These are phyloP conservation scores for Apiotrichum laibachii DNA, from an alignment of 1,284 basidiomycete genomes.

Conservation along the genomic window DNA sequence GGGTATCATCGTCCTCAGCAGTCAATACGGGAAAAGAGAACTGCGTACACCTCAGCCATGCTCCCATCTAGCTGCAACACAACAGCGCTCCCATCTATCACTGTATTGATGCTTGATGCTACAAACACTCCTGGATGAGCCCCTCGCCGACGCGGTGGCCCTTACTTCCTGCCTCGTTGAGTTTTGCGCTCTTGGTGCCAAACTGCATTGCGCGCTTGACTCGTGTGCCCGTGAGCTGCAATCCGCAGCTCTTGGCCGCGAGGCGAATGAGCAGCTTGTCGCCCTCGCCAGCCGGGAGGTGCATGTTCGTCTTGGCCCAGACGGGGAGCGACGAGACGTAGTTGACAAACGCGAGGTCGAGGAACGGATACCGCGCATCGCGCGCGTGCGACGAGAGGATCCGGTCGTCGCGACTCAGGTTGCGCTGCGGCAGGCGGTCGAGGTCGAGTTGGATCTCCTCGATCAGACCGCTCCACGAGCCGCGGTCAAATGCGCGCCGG, in stretches of 20 bases:
- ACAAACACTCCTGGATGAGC: not conserved
- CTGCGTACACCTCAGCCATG: too few species aligned
- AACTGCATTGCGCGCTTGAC: constrained; percentile 98
- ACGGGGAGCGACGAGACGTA: constrained; percentile 74
- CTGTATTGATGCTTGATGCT: not conserved
- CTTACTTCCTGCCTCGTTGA: constrained; percentile 44
- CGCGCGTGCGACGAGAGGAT: constrained; percentile 83
- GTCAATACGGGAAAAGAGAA: too few species aligned
- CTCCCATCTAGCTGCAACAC: too few species aligned
- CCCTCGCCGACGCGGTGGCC: constrained; percentile 30
- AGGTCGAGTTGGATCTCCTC: constrained; percentile 89
- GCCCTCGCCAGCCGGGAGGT: constrained; percentile 61
- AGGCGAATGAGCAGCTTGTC: constrained; percentile 83
- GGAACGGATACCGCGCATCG: constrained; percentile 85
- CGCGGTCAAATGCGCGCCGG: constrained; percentile 66
- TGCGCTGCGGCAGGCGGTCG: constrained; percentile 82
- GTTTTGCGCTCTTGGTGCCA: constrained; percentile 85
- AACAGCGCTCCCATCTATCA: not conserved
- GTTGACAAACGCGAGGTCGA: constrained; percentile 71
- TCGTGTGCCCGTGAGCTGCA: constrained; percentile 64
- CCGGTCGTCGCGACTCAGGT: constrained; percentile 90
- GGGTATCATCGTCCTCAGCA: not conserved
- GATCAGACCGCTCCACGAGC: constrained; percentile 70
- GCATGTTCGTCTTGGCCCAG: constrained; percentile 68
- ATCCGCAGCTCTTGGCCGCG: constrained; percentile 65